phyloP scores from a whole-genome alignment of 2,329 filamentous ascomycete genomes.

The Ophiostoma piceae region DNA sequence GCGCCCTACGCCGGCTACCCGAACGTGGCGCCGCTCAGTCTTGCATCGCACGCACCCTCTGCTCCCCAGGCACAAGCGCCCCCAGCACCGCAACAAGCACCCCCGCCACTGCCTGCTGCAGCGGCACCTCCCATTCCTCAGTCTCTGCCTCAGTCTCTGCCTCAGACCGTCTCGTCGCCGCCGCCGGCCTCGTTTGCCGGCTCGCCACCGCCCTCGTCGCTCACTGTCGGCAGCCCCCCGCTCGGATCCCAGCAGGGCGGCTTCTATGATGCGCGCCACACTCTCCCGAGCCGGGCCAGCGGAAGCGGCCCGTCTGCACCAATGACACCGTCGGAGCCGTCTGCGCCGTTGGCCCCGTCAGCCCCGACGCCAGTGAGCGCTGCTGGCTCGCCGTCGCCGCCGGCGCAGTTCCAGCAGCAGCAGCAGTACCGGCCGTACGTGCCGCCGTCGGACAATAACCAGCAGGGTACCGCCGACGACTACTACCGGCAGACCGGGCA shows the following conservation, averaged over 20 bases:
- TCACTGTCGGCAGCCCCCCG: conserved; percentile 33
- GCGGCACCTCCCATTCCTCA: not conserved
- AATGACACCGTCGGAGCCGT: not conserved
- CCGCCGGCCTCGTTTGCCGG: conserved; percentile 32
- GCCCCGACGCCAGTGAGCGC: conserved; percentile 15
- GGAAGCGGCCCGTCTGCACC: not conserved
- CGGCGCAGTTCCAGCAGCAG: conserved; percentile 39
- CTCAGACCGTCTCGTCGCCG: conserved; percentile 31
- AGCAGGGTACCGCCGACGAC: conserved; percentile 36
- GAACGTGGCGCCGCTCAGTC: not conserved
- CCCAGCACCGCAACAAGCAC: conserved; percentile 32
- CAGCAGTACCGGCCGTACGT: conserved; percentile 59
- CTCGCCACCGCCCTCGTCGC: not conserved
- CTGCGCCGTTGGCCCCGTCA: conserved; percentile 3
- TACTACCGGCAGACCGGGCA: conserved; percentile 51
- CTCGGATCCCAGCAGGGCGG: conserved; percentile 27
- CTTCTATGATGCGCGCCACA: conserved; percentile 44
- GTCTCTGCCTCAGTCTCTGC: not conserved
- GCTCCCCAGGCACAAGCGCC: conserved; percentile 26
- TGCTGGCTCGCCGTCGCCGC: conserved; percentile 21
- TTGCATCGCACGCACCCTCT: not conserved
- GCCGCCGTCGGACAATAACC: conserved; percentile 40
- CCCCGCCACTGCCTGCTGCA: conserved; percentile 27
- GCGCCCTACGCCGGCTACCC: not conserved
- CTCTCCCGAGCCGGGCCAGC: conserved; percentile 36